Conservation (phyloP, 805 yeast species). For the Kregervanrija fluxuum region DNA sequence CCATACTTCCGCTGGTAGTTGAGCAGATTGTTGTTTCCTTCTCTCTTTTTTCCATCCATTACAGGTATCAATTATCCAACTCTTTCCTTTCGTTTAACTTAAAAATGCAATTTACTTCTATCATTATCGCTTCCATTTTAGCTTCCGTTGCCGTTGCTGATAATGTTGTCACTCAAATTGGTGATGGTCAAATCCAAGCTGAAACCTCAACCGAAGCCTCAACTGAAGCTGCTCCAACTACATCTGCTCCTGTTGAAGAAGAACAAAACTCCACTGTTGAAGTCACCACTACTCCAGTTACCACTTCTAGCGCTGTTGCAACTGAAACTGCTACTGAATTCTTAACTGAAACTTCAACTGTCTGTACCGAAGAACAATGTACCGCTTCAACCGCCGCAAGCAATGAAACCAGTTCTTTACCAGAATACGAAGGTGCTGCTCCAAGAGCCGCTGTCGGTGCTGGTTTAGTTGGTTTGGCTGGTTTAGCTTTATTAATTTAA, state of each 20-base stretch:
- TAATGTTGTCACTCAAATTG: slow-evolving; percentile 43
- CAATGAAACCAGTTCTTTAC: slow-evolving; percentile 7
- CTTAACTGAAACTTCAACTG: slow-evolving; percentile 18
- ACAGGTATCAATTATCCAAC: neutral
- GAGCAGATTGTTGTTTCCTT: neutral
- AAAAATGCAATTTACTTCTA: slow-evolving; percentile 21
- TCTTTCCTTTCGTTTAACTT: neutral
- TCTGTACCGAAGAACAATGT: slow-evolving; percentile 46
- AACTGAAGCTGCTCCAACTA: slow-evolving; percentile 9
- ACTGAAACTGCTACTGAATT: slow-evolving; percentile 6
- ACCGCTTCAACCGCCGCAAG: slow-evolving; percentile 9
- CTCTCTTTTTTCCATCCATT: slow-evolving; percentile 1
- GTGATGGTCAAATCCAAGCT: slow-evolving; percentile 56
- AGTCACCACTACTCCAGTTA: slow-evolving; percentile 1
- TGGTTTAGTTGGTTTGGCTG: slow-evolving; percentile 24
- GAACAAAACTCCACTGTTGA: slow-evolving; percentile 1
- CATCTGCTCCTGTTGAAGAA: slow-evolving; percentile 5
- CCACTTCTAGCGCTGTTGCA: slow-evolving; percentile 1
- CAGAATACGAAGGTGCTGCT: slow-evolving; percentile 18
- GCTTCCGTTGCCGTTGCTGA: slow-evolving; percentile 28
- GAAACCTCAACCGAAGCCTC: slow-evolving; percentile 10
- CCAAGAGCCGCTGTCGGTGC: slow-evolving; percentile 18
- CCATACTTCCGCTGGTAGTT: neutral
- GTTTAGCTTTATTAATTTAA: slow-evolving; percentile 23
- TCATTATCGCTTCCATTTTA: slow-evolving; percentile 19